phyloP scores from a whole-genome alignment of 495 filamentous ascomycete species.

The Elasticomyces elasticus region DNA sequence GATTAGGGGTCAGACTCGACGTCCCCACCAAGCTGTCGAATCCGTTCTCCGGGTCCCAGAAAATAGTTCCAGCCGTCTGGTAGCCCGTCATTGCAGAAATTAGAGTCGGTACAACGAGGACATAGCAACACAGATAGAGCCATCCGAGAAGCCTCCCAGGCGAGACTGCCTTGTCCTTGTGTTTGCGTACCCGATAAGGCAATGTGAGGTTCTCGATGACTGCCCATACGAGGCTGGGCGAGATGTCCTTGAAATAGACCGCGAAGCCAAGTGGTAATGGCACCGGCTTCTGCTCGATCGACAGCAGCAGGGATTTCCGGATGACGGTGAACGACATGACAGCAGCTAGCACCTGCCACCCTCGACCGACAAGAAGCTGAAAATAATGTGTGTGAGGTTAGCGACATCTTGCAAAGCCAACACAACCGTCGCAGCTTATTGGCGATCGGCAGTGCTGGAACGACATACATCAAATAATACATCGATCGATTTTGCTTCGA shows the following conservation, averaged over 20 bases:
- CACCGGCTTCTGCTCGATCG: neutral
- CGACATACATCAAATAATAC: neutral
- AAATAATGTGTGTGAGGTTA: too few relatives aligned
- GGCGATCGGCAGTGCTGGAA: too few relatives aligned
- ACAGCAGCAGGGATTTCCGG: conserved; percentile 1
- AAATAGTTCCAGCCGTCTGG: neutral
- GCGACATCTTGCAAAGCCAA: too few relatives aligned
- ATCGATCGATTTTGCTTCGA: conserved; percentile 7
- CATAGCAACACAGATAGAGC: neutral
- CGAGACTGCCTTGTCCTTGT: neutral
- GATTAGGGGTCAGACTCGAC: neutral
- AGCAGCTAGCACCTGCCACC: neutral
- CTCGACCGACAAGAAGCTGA: conserved; percentile 1
- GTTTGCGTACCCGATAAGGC: neutral
- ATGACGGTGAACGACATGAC: neutral
- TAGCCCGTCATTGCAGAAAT: neutral
- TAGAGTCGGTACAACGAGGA: neutral
- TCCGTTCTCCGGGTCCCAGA: neutral
- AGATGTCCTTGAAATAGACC: neutral
- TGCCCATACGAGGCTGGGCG: neutral
- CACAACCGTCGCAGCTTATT: too few relatives aligned
- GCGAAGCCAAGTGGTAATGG: neutral
- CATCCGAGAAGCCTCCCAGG: neutral
- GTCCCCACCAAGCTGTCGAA: neutral
- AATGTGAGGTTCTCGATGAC: neutral